phyloP scores from a whole-genome alignment of 2,329 filamentous ascomycete species.

The Aspergillus japonicus region DNA sequence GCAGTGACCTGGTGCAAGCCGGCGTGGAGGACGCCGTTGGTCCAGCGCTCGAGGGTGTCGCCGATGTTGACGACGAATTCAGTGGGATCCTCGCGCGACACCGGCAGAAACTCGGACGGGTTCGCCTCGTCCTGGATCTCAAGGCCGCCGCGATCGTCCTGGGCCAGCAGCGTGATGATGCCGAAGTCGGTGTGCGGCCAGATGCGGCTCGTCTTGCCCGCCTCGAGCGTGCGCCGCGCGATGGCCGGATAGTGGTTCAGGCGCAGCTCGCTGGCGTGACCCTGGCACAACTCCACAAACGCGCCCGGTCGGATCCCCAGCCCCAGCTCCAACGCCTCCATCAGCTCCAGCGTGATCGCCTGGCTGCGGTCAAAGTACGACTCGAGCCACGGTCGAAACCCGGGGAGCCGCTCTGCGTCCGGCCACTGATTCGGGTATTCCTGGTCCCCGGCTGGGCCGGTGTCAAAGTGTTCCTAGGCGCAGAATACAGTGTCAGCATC shows the following conservation, averaged over 20 bases:
- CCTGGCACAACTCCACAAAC: background rate
- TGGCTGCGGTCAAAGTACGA: background rate
- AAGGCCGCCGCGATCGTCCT: too few species aligned
- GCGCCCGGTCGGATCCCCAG: background rate
- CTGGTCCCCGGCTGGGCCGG: too few species aligned
- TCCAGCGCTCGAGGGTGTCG: slow-evolving; percentile 42
- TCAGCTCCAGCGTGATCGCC: background rate
- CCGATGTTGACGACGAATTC: slow-evolving; percentile 44
- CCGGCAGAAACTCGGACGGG: slow-evolving; percentile 19
- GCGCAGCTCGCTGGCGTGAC: too few species aligned
- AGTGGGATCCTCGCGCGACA: slow-evolving; percentile 4
- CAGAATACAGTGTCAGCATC: too few species aligned
- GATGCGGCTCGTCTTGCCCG: too few species aligned
- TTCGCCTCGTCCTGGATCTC: slow-evolving; percentile 9
- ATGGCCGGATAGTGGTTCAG: too few species aligned
- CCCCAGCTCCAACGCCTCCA: background rate
- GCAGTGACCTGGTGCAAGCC: slow-evolving; percentile 37
- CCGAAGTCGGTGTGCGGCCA: too few species aligned
- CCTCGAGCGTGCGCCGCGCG: too few species aligned
- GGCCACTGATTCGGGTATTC: too few species aligned
- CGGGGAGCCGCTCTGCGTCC: background rate
- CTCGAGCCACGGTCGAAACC: background rate
- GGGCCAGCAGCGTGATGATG: too few species aligned
- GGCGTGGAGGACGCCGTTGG: slow-evolving; percentile 37
- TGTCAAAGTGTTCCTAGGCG: too few species aligned